Evolutionary conservation across 2,329 filamentous ascomycete genomes (phyloP).

Genomic region (Sporothrix brunneoviolacea): DNA sequence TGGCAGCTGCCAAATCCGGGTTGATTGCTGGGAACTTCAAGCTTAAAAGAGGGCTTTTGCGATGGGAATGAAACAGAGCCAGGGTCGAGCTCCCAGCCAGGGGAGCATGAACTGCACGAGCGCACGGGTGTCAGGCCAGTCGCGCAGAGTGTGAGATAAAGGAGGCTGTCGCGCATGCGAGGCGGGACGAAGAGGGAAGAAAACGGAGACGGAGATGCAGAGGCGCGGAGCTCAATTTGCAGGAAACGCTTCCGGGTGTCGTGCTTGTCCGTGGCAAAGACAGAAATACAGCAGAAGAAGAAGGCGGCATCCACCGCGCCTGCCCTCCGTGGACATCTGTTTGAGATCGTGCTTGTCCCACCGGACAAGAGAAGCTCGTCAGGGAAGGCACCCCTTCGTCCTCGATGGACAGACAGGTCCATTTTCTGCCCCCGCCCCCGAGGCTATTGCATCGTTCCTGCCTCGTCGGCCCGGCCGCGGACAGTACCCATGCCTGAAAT

Average conservation of each 20-base stretch:
- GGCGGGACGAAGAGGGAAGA: not conserved
- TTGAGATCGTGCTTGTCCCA: not conserved
- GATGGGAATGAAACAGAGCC: not conserved
- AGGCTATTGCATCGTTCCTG: not conserved
- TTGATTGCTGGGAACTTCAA: not conserved
- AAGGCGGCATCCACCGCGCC: too few species aligned
- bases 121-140: constrained; percentile 3
- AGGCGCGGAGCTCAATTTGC: constrained; percentile 3
- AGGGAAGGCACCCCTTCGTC: constrained; percentile 7
- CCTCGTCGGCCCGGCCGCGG: too few species aligned
- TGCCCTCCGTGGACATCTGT: too few species aligned
- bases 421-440: not conserved
- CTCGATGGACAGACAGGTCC: constrained; percentile 1
- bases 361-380: not conserved
- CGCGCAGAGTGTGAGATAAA: not conserved
- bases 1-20: not conserved
- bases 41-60: not conserved
- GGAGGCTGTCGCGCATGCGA: not conserved
- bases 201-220: not conserved
- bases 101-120: constrained; percentile 8
- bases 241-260: constrained; percentile 4
- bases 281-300: too few species aligned
- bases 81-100: constrained; percentile 3
- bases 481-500: not conserved
- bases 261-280: not conserved